Evolutionary conservation across 139 green algal species (phyloP), one percentile per base, ranked within the genome.

Genomic region (Pedinophyceae sp.): DNA sequence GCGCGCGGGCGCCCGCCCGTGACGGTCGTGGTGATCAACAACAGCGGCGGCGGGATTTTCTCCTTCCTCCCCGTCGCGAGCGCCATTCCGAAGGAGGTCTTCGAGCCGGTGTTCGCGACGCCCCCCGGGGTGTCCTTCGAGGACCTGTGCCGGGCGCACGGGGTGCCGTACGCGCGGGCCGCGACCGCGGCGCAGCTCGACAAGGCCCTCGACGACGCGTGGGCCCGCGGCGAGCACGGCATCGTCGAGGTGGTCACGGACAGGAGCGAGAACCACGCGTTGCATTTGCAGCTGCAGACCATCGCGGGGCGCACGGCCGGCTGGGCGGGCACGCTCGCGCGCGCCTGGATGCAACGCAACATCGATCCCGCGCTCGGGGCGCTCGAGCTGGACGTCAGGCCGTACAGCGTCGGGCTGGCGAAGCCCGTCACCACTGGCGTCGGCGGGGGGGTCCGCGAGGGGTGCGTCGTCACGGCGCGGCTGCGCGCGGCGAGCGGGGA

Each of bases 21-120:
- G 29, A 94, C 83, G 3, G 78, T 94, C 18, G 79, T 98, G 38
- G 66, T 97, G 10, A 57, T 97, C 27, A 98, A 97, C 75, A 98
- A 98, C 62, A 48, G 59, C 3, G 91, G 91, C 17, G 91, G 91
- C 20, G 88, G 79, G 54, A 97, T 99, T 58, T 99, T 99, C 69
- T 80, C 66, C 61, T 94, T 97, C 69, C 72, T 99, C 40, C 86
- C 90, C 29, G 85, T 95, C 22, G 72, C 83, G 13, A 67, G 65
- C 7, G 30, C 72, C 10, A 41, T 98, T 2, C 63, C 71, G 0
- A 48, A 64, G 3, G 77, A 69, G 1, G 45, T 61, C 25, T 96
- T 97, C 67, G 81, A 71, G 2, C 64, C 65, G 48, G 72, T 96
- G 41, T 97, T 86, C 80, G 74, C 78, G 23, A 97, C 90, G 3